These are phyloP conservation scores for Podaxis rugospora DNA, from an alignment of 768 basidiomycete species.

Conservation along the genomic window DNA sequence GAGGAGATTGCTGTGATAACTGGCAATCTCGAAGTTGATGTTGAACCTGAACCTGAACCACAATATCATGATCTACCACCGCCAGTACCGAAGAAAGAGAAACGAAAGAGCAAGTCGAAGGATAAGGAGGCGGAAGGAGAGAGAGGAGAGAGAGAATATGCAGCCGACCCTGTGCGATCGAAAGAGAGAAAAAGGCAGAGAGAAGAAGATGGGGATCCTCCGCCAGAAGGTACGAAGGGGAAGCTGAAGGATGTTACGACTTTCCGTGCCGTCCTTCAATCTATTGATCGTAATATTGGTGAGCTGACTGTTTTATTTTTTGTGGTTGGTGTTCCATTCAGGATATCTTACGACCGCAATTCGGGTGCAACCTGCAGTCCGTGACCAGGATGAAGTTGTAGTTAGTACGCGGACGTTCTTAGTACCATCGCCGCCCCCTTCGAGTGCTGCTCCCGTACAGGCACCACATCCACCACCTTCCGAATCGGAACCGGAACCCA, in stretches of 20 bases:
- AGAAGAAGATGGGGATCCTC: conserved; percentile 26
- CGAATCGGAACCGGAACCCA: conserved; percentile 21
- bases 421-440: conserved; percentile 9
- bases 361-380: conserved; percentile 12
- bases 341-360: conserved; percentile 19
- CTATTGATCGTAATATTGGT: conserved; percentile 40
- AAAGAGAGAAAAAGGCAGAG: conserved; percentile 21
- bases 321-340: background rate
- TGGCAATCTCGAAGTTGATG: conserved; percentile 28
- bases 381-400: conserved; percentile 9
- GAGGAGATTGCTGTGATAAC: conserved; percentile 39
- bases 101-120: conserved; percentile 40
- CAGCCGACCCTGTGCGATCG: conserved; percentile 12
- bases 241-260: conserved; percentile 67
- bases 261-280: conserved; percentile 40
- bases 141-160: conserved; percentile 21
- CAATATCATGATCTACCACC: conserved; percentile 4
- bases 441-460: conserved; percentile 27
- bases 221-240: conserved; percentile 34
- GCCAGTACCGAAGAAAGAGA: conserved; percentile 36
- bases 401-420: conserved; percentile 11
- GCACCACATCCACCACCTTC: conserved; percentile 34
- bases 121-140: conserved; percentile 31
- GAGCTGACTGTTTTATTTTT: conserved; percentile 13
- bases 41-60: conserved; percentile 29